phyloP scores from a whole-genome alignment of 225 moss, liverwort and hornwort species.

The Marchantia polymorpha region DNA sequence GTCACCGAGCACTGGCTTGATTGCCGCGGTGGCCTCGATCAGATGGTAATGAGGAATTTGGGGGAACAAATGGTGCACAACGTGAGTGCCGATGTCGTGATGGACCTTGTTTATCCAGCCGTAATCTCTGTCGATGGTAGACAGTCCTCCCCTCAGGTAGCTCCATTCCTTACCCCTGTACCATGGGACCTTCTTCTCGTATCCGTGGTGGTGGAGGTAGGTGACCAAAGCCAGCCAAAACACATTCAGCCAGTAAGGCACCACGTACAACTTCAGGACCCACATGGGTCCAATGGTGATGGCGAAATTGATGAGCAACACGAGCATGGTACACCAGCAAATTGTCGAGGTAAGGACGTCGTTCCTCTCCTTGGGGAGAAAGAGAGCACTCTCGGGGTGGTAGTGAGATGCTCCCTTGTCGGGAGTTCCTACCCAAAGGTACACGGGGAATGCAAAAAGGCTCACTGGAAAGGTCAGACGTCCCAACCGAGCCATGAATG shows the following conservation, averaged over 20 bases:
- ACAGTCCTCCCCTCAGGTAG: conserved; percentile 36
- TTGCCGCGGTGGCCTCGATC: conserved; percentile 64
- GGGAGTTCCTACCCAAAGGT: conserved; percentile 58
- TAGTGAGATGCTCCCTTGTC: conserved; percentile 57
- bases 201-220: conserved; percentile 72
- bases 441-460: conserved; percentile 52
- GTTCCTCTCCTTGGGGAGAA: conserved; percentile 50
- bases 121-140: conserved; percentile 74
- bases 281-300: conserved; percentile 30
- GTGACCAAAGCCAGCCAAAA: conserved; percentile 64
- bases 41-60: conserved; percentile 79
- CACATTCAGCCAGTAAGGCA: conserved; percentile 54
- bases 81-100: conserved; percentile 83
- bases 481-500: conserved; percentile 24
- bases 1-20: conserved; percentile 65
- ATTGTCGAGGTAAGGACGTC: conserved; percentile 49
- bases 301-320: conserved; percentile 2
- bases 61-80: conserved; percentile 72
- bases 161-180: conserved; percentile 74
- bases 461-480: conserved; percentile 43
- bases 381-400: conserved; percentile 48
- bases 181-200: conserved; percentile 68
- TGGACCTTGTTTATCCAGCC: conserved; percentile 78
- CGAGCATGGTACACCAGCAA: conserved; percentile 53
- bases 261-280: conserved; percentile 50